phyloP scores from a whole-genome alignment of 345 rosid genomes.

The Populus davidiana region DNA sequence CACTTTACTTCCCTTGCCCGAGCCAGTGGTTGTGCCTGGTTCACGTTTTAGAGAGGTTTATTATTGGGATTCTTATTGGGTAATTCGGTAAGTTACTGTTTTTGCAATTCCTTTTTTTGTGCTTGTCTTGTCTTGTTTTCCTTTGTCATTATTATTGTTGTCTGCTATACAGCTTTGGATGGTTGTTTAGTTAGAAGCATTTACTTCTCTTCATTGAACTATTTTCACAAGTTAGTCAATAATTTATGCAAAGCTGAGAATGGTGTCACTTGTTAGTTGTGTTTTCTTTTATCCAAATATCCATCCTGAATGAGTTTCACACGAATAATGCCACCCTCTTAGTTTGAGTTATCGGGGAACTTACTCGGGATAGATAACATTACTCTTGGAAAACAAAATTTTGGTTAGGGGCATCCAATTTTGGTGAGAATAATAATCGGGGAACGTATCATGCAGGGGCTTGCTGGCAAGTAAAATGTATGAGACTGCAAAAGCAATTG shows the following conservation, averaged over 20 bases:
- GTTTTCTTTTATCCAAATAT: no score
- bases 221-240: no score
- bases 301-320: no score
- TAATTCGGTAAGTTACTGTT: slow-evolving; percentile 53
- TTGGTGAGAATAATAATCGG: background rate
- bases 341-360: no score
- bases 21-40: slow-evolving; percentile 66
- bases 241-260: no score
- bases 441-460: slow-evolving; percentile 49
- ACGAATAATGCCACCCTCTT: no score
- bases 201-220: no score
- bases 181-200: background rate
- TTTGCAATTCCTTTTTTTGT: background rate
- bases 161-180: background rate
- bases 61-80: slow-evolving; percentile 98
- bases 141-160: background rate
- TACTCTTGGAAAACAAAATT: background rate
- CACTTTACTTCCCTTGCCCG: slow-evolving; percentile 76
- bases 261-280: no score
- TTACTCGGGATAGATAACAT: background rate
- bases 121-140: background rate
- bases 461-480: slow-evolving; percentile 83
- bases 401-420: background rate
- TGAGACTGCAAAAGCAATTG: slow-evolving; percentile 66
- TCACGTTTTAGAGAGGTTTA: slow-evolving; percentile 85